Base-by-base conservation (phyloP, 805 yeast species). In the Brettanomyces nanus region DNA sequence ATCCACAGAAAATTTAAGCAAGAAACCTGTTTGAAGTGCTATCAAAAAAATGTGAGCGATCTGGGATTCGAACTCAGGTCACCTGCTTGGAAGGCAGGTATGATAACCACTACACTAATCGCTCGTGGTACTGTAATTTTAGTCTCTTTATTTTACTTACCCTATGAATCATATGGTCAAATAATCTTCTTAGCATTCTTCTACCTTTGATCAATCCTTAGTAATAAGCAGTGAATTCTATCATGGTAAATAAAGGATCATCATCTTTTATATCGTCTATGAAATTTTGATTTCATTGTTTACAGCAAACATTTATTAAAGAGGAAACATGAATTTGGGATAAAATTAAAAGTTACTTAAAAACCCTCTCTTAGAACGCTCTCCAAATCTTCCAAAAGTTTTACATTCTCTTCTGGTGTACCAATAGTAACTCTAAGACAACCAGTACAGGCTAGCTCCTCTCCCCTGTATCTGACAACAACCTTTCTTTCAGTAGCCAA, bases 41-140 rank as follows among this genome's bases (percentile, higher is more conserved):
- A n/a, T n/a, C n/a, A n/a, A 23, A 23, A 23, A 23, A 23, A 23
- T 23, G 11, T 77, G 85, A 79, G 78, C 76, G 79, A 79, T 77
- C 76, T 81, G 86, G 82, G 90, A 81, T 77, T 81, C 87, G 90
- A 81, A 81, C 90, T 86, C 89, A 74, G 78, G 85, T 76, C 89
- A 68, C 80, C 76, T 77, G 86, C 89, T 81, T 81, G 89, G 89
- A 81, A 81, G 87, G 87, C 86, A 77, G 75, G 76, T 68, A 80
- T 80, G 85, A 77, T 81, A 78, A 77, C 90, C 89, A 77, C 85
- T 81, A 80, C 85, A 81, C 90, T 77, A 81, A 78, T 80, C 81
- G 75, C 81, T 85, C 86, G 41, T 40, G 34, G 35, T 28, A 13
- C 14, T 10, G 31, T 13, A 28, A 14, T n/a, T n/a, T n/a, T n/a